A percentile compares a stretch with the other conserved stretches of the same genome.
Conservation (phyloP, 2,329 filamentous ascomycete species). For the Penicillium aurantiogriseum region DNA sequence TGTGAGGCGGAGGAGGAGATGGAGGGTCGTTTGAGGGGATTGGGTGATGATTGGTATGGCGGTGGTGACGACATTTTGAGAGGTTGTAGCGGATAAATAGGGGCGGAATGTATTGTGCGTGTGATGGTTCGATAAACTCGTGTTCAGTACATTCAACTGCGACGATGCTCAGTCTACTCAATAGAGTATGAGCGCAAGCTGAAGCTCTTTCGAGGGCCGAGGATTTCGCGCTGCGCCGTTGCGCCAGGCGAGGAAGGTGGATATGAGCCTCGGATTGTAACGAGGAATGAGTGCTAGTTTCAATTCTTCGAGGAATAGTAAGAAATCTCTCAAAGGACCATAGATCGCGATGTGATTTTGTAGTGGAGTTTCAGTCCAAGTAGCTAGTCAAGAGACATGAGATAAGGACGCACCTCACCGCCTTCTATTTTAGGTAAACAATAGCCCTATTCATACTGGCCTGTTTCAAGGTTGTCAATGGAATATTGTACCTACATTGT, state of each 20-base stretch:
- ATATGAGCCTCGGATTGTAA: background rate
- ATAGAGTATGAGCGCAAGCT: background rate
- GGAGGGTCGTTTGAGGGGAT: conserved; percentile 44
- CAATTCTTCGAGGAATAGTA: background rate
- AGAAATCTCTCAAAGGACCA: background rate
- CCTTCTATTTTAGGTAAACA: background rate
- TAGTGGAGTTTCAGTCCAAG: background rate
- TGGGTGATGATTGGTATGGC: conserved; percentile 27
- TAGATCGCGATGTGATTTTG: background rate
- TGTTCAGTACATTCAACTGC: background rate
- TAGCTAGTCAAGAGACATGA: background rate
- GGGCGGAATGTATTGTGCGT: no score
- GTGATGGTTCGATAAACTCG: no score
- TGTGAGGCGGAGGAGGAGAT: conserved; percentile 40
- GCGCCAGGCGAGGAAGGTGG: background rate
- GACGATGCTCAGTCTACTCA: background rate
- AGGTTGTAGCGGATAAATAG: background rate
- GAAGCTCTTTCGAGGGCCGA: background rate
- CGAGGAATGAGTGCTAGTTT: background rate
- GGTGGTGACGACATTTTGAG: conserved; percentile 43
- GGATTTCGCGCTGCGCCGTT: background rate
- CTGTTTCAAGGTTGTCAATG: no score
- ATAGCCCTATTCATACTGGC: background rate
- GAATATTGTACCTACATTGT: no score
- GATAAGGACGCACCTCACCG: conserved; percentile 14